Evolutionary conservation across 345 rosid species (phyloP).

Genomic region (Pelargonium nanum): DNA sequence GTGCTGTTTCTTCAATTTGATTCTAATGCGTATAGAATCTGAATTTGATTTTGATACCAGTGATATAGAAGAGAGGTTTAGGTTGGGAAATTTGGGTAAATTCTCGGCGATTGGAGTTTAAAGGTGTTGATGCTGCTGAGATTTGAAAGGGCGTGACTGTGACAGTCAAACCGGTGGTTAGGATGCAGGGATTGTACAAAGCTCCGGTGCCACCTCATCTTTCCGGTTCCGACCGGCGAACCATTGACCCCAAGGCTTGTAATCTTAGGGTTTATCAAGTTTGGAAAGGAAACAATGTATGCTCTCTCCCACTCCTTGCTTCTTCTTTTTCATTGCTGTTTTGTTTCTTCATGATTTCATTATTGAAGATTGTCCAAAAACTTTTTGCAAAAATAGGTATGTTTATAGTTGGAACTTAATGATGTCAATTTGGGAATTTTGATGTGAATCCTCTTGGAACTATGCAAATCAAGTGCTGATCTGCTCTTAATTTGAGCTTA

Average conservation of each 20-base stretch:
- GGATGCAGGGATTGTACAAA: constrained; percentile 13
- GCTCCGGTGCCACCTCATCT: constrained; percentile 24
- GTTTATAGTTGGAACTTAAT: not conserved
- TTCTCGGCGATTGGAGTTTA: not conserved
- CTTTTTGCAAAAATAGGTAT: not conserved
- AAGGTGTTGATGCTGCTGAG: constrained; percentile 3
- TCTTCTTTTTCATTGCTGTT: not conserved
- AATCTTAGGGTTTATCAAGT: constrained; percentile 43
- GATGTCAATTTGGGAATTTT: not conserved
- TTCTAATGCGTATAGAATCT: too few relatives aligned
- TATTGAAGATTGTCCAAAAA: not conserved
- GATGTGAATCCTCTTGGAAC: not conserved
- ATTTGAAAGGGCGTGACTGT: not conserved
- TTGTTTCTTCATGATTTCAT: not conserved
- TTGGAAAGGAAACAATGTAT: constrained; percentile 65
- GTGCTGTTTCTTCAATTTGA: too few relatives aligned
- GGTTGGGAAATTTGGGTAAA: not conserved
- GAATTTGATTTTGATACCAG: too few relatives aligned
- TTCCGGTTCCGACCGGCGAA: constrained; percentile 30
- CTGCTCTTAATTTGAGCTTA: not conserved
- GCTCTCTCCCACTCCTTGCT: not conserved
- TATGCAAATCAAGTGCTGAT: not conserved
- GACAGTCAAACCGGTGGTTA: constrained; percentile 8
- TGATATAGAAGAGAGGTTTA: too few relatives aligned
- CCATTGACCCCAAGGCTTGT: constrained; percentile 17